Evolutionary conservation across 192 early-diverging fungal genomes (phyloP).

Genomic region (Lobosporangium transversale): DNA sequence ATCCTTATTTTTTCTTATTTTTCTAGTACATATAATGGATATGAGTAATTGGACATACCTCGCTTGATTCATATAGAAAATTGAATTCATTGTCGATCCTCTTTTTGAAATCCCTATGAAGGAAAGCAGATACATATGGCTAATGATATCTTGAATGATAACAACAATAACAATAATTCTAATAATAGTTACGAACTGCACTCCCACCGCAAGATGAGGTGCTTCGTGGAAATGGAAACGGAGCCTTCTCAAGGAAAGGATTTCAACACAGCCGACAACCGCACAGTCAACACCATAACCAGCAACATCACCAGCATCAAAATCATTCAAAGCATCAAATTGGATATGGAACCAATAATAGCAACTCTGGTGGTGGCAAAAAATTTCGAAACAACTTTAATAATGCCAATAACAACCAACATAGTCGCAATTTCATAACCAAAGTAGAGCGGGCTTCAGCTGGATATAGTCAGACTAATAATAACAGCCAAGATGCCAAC

Average conservation of each 20-base stretch:
- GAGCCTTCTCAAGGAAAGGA: neutral
- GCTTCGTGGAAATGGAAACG: neutral
- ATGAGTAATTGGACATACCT: too few species aligned
- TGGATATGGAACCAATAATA: neutral
- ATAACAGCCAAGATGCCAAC: neutral
- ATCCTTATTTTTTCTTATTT: too few species aligned
- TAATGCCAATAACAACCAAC: neutral
- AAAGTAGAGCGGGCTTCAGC: neutral
- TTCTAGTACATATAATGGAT: too few species aligned
- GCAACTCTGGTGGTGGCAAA: neutral
- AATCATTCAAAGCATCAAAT: neutral
- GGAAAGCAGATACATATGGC: too few species aligned
- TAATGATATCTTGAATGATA: too few species aligned
- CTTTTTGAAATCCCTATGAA: too few species aligned
- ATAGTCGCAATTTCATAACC: neutral
- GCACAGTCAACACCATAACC: conserved; percentile 1
- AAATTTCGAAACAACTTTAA: too few species aligned
- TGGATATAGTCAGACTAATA: neutral
- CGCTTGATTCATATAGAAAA: too few species aligned
- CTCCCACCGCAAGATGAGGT: conserved; percentile 11
- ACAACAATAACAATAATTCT: conserved; percentile 5
- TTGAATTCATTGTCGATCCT: too few species aligned
- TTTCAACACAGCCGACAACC: neutral
- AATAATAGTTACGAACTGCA: neutral
- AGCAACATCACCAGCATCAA: neutral